Evolutionary conservation across 2,329 filamentous ascomycete genomes (phyloP), one percentile per base, ranked within the genome.

Genomic region (Aspergillus amoenus): DNA sequence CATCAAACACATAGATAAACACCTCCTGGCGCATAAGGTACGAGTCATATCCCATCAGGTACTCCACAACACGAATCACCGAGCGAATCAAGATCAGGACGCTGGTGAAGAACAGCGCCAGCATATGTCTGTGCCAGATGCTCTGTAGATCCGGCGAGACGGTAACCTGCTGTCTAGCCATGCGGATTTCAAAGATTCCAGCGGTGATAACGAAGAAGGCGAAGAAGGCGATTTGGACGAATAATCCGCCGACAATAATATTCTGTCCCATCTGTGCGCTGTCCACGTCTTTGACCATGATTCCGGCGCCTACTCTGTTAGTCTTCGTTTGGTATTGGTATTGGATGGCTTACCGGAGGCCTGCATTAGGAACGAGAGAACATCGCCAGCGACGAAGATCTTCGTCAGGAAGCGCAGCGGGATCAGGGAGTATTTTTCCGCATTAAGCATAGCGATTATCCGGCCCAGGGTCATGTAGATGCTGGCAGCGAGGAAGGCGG

Each of bases 71-170:
- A 21, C 71, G 64, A 48, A 71, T 59, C 7, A 73, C 55, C 0
- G 67, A 69, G n/a, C 71, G 65, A 3, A 71, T 39, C 34, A 72
- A 52, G 34, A 73, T 70, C 8, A 73, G 48, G 3, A 62, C 45
- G 42, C 67, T 66, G 6, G 64, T 56, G n/a, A 61, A 46, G 32
- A 65, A 68, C 0, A 69, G 62, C 2, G 66, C 70, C 43, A 68
- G 66, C 51, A 80, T 67, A 27, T 78, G 67, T 9, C 55, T 62
- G 27, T 66, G 69, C 77, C 77, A 79, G 17, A 68, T 42, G 1
- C 18, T 18, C 4, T 49, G 47, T 24, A 73, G 37, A 4, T 62
- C 59, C 1, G 47, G 22, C 3, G 70, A 66, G 0, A 56, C 57
- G 34, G 58, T 47, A 32, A 71, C 74, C 0, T 75, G 74, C 4